phyloP scores from a whole-genome alignment of 768 basidiomycete species.

The Tylopilus rubrobrunneus region DNA sequence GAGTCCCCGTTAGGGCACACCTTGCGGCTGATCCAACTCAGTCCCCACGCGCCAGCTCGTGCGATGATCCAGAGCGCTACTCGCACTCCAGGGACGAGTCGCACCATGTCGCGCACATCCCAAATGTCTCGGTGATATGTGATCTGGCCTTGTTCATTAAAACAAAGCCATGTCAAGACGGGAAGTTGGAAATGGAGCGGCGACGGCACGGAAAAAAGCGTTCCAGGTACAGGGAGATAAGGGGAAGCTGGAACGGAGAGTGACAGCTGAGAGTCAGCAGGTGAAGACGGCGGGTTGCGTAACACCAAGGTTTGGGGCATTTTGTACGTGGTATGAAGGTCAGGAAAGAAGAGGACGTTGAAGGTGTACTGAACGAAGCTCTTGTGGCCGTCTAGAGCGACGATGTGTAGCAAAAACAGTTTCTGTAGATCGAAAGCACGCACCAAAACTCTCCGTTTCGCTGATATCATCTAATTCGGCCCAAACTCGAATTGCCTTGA shows the following conservation, averaged over 20 bases:
- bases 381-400: conserved; percentile 61
- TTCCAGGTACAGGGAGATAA: conserved; percentile 55
- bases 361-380: conserved; percentile 78
- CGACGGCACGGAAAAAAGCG: conserved; percentile 54
- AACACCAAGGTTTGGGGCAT: conserved; percentile 40
- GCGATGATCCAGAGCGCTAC: conserved; percentile 67
- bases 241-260: conserved; percentile 36
- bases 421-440: conserved; percentile 12
- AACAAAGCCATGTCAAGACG: conserved; percentile 66
- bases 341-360: conserved; percentile 72
- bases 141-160: conserved; percentile 80
- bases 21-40: conserved; percentile 38
- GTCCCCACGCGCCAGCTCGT: conserved; percentile 54
- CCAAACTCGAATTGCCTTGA: conserved; percentile 67
- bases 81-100: conserved; percentile 65
- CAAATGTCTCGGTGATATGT: conserved; percentile 78
- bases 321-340: conserved; percentile 49
- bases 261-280: conserved; percentile 26
- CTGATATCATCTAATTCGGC: conserved; percentile 70
- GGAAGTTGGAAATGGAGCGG: conserved; percentile 73
- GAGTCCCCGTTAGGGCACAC: conserved; percentile 8
- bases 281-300: conserved; percentile 29
- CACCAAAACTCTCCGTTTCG: conserved; percentile 79
- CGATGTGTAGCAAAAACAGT: neutral
- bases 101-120: conserved; percentile 76